Evolutionary conservation across 1,284 basidiomycete species (phyloP), one percentile per base, ranked within the genome.

Genomic region (Marasmius sp.): DNA sequence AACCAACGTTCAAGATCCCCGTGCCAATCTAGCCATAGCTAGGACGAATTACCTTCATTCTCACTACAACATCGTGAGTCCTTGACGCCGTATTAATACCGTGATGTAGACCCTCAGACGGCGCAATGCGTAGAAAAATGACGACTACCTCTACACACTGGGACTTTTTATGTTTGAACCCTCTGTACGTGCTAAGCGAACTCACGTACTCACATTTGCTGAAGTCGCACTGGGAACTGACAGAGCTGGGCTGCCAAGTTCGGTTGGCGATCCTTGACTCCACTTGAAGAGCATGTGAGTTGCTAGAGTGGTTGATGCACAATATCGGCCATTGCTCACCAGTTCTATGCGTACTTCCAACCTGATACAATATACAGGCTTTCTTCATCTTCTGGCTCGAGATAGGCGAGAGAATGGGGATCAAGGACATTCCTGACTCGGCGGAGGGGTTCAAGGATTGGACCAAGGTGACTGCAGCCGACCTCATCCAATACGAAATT

Each of bases 21-120:
- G 81, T 12, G 76, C 76, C 5, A 76, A 73, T 62, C 75, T 84
- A 47, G 79, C 81, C 4, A 64, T 83, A 1, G 79, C 82, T 0
- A 72, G 81, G n/a, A 69, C 73, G 1, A 84, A 83, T 61, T 82
- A 76, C 72, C 63, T 84, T 7, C 82, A 84, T 74, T 73, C 75
- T 0, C 72, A 74, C 36, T 80, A 81, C 63, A 73, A 74, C 11
- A 81, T 82, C 45, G 80, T 82, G 63, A 27, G 77, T 66, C 11
- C 8, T 12, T 49, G 18, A 49, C 27, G 18, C 48, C 20, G 27
- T 27, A 27, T 5, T 27, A 27, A 2, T 7, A 22, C 11, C 34
- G 16, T 43, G 10, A 20, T 18, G 18, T 18, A 1, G 48, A 12
- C 48, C 2, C 12, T 18, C 18, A 10, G 18, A 49, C 6, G 3